Evolutionary conservation across 2,329 filamentous ascomycete genomes (phyloP).

Genomic region (Ophiostoma montium): DNA sequence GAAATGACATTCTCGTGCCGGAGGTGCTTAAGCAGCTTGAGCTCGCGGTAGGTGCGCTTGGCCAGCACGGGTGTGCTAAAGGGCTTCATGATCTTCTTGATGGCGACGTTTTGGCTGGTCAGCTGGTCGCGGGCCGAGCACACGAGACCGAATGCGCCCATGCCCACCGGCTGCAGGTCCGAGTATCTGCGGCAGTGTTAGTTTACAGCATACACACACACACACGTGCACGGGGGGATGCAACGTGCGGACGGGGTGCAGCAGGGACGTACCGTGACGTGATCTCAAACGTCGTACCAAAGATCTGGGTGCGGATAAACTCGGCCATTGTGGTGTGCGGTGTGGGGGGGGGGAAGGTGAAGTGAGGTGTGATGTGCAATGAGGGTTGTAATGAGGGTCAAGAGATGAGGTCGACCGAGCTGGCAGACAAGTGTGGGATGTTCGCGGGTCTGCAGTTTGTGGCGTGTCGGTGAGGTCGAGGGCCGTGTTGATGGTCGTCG

Average conservation of each 20-base stretch:
- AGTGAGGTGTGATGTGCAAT: not conserved
- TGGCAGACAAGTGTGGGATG: no score
- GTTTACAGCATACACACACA: not conserved
- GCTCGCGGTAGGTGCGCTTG: conserved; percentile 92
- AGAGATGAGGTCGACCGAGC: not conserved
- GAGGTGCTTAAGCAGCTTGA: conserved; percentile 94
- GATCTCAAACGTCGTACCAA: conserved; percentile 98
- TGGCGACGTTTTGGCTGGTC: conserved; percentile 88
- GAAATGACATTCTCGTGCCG: conserved; percentile 98
- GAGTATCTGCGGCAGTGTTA: conserved; percentile 54
- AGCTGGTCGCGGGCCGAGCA: conserved; percentile 98
- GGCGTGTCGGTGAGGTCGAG: no score
- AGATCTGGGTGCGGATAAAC: conserved; percentile 98
- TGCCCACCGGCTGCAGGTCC: conserved; percentile 94
- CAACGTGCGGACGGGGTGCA: not conserved
- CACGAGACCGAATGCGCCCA: conserved; percentile 96
- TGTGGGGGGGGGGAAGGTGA: no score
- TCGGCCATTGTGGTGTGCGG: conserved; percentile 97
- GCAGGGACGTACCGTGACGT: conserved; percentile 63
- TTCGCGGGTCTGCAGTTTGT: no score
- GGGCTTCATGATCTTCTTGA: conserved; percentile 99
- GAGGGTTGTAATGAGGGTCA: not conserved
- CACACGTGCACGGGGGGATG: no score
- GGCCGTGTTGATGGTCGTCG: no score
- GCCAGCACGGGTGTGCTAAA: conserved; percentile 98